Evolutionary conservation across 164 flowering plant species (phyloP), one percentile per base, ranked within the genome.

Genomic region (Sedum album): DNA sequence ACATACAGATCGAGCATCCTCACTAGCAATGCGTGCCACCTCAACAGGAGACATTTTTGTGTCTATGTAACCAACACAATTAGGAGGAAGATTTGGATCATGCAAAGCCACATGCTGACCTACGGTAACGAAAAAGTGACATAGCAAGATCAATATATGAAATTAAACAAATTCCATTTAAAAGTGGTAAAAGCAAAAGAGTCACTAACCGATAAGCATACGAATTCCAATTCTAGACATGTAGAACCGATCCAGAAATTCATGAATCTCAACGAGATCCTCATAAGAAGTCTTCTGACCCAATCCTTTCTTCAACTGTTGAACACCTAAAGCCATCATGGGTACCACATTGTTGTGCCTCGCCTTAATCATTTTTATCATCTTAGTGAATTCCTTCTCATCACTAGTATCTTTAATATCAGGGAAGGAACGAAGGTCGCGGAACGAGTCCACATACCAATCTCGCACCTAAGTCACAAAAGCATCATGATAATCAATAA

Each of bases 21-120:
- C 97, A 78, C 92, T 82, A n/a, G 98, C 98, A 80, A 31, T 76
- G 39, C 77, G 71, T 36, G 94, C 96, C 35, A 90, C 91, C 74
- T 82, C 85, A 72, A 89, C 73, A 0, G 97, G 97, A 68, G 98
- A 93, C 96, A 89, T 90, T 75, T 84, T 85, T 46, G 93, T 86
- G 53, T 90, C 84, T 31, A 62, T 62, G 31, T 83, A 88, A 36
- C 98, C 98, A 9, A 93, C 83, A 70, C 81, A 73, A 70, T 90
- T 82, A 39, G 94, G 97, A 73, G 76, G 84, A 1, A 92, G 97
- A 67, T 89, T 79, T 20, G 97, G 94, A 71, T 90, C 88, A 70
- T 91, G 98, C 82, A 93, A 78, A 42, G 86, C 97, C 68, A 93
- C 98, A 67, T 93, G 97, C 84, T 93, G 98, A 76, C 98, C 98